Base-by-base conservation (phyloP, 2,329 filamentous ascomycete species). In the Colletotrichum brevisporum region DNA sequence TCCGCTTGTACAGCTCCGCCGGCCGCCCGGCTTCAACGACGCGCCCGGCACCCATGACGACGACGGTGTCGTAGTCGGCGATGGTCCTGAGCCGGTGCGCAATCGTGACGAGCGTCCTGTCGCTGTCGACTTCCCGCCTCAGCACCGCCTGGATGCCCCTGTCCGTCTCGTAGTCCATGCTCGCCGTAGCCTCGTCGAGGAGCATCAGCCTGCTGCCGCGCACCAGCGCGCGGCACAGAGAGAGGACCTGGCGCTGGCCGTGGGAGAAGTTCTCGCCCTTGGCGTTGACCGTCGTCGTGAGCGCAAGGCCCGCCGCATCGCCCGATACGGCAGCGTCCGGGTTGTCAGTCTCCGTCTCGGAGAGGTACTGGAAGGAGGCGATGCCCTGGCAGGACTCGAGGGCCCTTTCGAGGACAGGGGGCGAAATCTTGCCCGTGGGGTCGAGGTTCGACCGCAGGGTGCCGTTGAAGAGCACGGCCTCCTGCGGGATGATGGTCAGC, bases 31-130 rank as follows among this genome's bases (percentile, higher is more conserved):
- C 85, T 84, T 90, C 87, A 10, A 87, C 72, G 6, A 90, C 85
- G 36, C 78, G 78, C 0, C 88, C 88, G 0, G 81, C 83, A 8
- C 82, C 83, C 84, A 90, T 85, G 16, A 90, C 87, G 3, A 90
- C 82, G 1, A 90, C 83, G 36, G 81, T 81, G 73, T 90, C 87
- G 71, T 88, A 89, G 75, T 90, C 87, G 65, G 88, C 84, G 60
- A 90, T 92, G 0, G 92, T 94, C 77, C 90, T 92, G 57, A 94
- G 82, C 2, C 92, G 86, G 75, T 94, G 92, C 2, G 92, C 87
- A 70, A 90, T 88, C 2, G 87, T 88, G 21, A 90, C 83, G 4
- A 89, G 79, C 10, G 88, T 89, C 26, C 85, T 80, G 27, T 83
- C 83, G 51, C 79, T 79, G 60, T 82, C 80, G 31, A 89, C 81